These are phyloP conservation scores for Artemisia tridentata DNA, from an alignment of 129 eudicot species.

Conservation along the genomic window DNA sequence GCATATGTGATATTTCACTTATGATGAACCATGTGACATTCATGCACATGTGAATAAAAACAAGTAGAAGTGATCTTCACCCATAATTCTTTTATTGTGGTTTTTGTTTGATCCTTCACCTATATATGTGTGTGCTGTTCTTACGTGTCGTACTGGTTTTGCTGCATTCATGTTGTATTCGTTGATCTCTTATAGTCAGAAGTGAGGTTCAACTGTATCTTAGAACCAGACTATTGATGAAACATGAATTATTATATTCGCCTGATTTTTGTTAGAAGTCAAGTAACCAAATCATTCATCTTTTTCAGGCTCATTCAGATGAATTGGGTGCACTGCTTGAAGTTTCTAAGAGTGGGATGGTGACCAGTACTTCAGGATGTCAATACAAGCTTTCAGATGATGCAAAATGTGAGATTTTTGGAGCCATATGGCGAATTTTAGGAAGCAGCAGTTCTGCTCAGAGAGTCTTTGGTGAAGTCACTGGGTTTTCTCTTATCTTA, in stretches of 20 bases:
- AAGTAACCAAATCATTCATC: slow-evolving; percentile 19
- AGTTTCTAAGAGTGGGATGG: slow-evolving; percentile 88
- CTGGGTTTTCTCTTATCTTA: slow-evolving; percentile 85
- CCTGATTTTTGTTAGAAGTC: slow-evolving; percentile 11
- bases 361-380: slow-evolving; percentile 70
- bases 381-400: slow-evolving; percentile 74
- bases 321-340: slow-evolving; percentile 85
- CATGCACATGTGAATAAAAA: no score
- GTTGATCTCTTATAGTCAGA: slow-evolving; percentile 2
- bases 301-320: slow-evolving; percentile 78
- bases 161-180: not conserved
- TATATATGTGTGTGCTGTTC: not conserved
- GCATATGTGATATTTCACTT: no score
- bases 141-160: not conserved
- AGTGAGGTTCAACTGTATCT: slow-evolving; percentile 2
- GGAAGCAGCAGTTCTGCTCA: slow-evolving; percentile 74
- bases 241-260: slow-evolving; percentile 13
- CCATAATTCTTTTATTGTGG: no score
- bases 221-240: not conserved
- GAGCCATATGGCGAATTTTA: slow-evolving; percentile 90
- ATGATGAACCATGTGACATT: no score
- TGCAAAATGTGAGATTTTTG: slow-evolving; percentile 88
- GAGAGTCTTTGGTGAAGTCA: slow-evolving; percentile 94
- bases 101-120: not conserved
- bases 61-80: not conserved